Conservation (phyloP, 164 flowering plant genomes). For the Aristolochia californica region DNA sequence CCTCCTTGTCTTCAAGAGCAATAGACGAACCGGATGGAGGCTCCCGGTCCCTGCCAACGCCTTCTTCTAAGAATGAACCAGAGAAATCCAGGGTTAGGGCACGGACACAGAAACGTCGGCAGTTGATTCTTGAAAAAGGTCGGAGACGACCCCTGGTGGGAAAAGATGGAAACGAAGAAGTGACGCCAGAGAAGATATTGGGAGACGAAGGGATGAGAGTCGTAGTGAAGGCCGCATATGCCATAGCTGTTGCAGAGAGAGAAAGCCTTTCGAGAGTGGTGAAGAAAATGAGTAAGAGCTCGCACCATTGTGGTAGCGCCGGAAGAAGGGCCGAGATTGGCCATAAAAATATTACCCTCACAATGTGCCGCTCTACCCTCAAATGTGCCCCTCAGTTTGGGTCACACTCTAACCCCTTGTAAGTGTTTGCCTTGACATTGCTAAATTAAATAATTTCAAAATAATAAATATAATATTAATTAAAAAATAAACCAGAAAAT, state of each 20-base stretch:
- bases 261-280: neutral
- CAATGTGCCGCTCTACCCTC: too few relatives aligned
- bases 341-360: too few relatives aligned
- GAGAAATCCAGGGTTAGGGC: constrained; percentile 58
- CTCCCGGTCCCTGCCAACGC: constrained; percentile 41
- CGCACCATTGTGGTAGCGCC: too few relatives aligned
- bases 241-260: constrained; percentile 15
- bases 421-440: too few relatives aligned
- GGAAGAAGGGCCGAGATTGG: too few relatives aligned
- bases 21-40: constrained; percentile 24
- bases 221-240: constrained; percentile 17
- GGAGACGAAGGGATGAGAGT: constrained; percentile 9
- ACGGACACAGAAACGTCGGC: constrained; percentile 13
- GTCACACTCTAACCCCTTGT: too few relatives aligned
- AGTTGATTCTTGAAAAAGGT: constrained; percentile 7
- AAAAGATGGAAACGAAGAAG: constrained; percentile 12
- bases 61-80: constrained; percentile 68
- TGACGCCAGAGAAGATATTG: constrained; percentile 2
- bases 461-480: too few relatives aligned
- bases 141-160: constrained; percentile 15
- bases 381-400: too few relatives aligned
- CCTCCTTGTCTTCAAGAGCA: constrained; percentile 54
- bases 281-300: neutral
- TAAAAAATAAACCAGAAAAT: too few relatives aligned
- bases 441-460: too few relatives aligned